Percentiles rank a stretch among this genome's conserved stretches.
phyloP scores from a whole-genome alignment of 768 basidiomycete genomes.

The Kwoniella mangroviensis region DNA sequence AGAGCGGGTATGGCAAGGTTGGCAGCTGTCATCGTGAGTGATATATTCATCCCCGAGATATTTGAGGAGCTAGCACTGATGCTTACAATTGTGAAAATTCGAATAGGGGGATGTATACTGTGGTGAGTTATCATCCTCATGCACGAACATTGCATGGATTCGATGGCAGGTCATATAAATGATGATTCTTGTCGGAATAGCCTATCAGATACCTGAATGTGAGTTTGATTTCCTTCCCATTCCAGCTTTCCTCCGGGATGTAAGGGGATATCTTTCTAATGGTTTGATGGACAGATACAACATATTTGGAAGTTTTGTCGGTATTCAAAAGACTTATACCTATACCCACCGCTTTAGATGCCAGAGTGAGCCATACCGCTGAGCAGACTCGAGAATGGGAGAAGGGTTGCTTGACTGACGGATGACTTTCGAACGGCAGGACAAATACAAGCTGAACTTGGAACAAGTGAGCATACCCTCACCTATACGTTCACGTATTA shows the following conservation, averaged over 20 bases:
- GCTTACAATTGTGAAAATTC: not conserved
- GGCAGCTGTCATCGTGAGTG: conserved; percentile 73
- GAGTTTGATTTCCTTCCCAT: conserved; percentile 8
- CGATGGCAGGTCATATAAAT: too few relatives aligned
- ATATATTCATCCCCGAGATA: too few relatives aligned
- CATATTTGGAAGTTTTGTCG: conserved; percentile 43
- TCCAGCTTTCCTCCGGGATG: not conserved
- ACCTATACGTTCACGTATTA: too few relatives aligned
- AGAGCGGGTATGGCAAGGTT: conserved; percentile 86
- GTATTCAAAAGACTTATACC: conserved; percentile 89
- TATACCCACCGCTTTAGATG: conserved; percentile 71
- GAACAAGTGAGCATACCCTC: conserved; percentile 48
- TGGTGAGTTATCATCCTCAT: conserved; percentile 48
- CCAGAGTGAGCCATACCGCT: conserved; percentile 32
- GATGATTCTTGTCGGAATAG: not conserved
- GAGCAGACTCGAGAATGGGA: not conserved
- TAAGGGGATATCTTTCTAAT: conserved; percentile 23
- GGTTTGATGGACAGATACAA: conserved; percentile 31
- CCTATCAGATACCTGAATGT: conserved; percentile 48
- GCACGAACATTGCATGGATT: not conserved
- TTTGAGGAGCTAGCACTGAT: too few relatives aligned
- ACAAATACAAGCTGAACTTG: conserved; percentile 76
- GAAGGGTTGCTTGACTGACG: too few relatives aligned
- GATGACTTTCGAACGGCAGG: conserved; percentile 22
- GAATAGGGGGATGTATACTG: conserved; percentile 63